Evolutionary conservation across 148 eudicot genomes (phyloP).

Genomic region (Suaeda aralocaspica): DNA sequence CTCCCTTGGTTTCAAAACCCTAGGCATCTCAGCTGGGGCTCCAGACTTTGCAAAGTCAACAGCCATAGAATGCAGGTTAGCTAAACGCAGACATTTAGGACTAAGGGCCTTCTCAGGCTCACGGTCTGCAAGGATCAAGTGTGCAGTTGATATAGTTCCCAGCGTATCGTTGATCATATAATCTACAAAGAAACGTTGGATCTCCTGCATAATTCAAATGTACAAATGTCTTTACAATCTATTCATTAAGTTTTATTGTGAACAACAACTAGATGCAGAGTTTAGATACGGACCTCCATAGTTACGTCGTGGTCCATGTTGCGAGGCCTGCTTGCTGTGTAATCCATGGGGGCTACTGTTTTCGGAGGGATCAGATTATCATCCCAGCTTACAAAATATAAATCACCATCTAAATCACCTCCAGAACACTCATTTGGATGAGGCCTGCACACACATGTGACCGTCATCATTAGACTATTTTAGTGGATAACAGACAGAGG

Average conservation of each 20-base stretch:
- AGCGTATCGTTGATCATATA: conserved; percentile 86
- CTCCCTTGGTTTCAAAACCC: conserved; percentile 62
- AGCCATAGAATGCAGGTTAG: conserved; percentile 95
- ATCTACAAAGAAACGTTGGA: conserved; percentile 84
- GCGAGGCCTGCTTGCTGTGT: conserved; percentile 81
- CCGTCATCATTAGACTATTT: background rate
- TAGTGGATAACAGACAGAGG: background rate
- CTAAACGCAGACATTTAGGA: conserved; percentile 66
- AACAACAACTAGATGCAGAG: background rate
- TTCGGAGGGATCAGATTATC: conserved; percentile 57
- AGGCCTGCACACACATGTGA: conserved; percentile 50
- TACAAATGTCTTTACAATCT: too few relatives aligned
- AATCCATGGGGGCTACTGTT: conserved; percentile 90
- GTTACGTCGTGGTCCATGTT: conserved; percentile 92
- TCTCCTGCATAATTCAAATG: conserved; percentile 58
- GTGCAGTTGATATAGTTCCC: conserved; percentile 86
- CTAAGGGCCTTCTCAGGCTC: conserved; percentile 82
- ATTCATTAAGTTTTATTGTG: background rate
- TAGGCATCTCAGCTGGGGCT: conserved; percentile 93
- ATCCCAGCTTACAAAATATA: conserved; percentile 92
- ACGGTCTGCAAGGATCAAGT: conserved; percentile 80
- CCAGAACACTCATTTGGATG: conserved; percentile 99
- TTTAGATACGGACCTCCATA: conserved; percentile 47
- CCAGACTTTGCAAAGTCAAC: conserved; percentile 97
- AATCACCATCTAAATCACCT: conserved; percentile 96